Evolutionary conservation across 371 early-diverging fungal genomes (phyloP).

Genomic region (Zancudomyces culisetae): DNA sequence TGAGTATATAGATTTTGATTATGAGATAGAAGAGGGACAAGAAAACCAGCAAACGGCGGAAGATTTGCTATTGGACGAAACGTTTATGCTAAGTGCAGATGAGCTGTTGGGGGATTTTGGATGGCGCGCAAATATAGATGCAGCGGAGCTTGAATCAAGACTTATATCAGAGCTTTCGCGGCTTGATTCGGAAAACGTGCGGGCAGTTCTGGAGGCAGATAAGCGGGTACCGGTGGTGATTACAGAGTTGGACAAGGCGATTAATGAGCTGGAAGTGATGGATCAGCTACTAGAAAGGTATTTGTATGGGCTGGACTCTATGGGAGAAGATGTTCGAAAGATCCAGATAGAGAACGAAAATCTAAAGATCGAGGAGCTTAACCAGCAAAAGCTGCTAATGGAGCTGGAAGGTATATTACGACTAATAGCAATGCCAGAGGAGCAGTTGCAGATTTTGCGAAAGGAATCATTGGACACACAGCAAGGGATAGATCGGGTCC

Average conservation of each 20-base stretch:
- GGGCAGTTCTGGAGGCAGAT: conserved; percentile 80
- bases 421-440: conserved; percentile 42
- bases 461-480: conserved; percentile 64
- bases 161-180: conserved; percentile 39
- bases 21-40: background rate
- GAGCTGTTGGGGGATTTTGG: conserved; percentile 44
- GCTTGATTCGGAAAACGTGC: conserved; percentile 53
- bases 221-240: conserved; percentile 62
- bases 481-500: conserved; percentile 53
- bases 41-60: conserved; percentile 7
- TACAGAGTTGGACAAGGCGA: conserved; percentile 56
- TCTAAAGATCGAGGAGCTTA: conserved; percentile 66
- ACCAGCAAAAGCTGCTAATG: conserved; percentile 58
- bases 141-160: conserved; percentile 40
- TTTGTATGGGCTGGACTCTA: conserved; percentile 72
- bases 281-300: conserved; percentile 71
- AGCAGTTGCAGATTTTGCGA: conserved; percentile 46
- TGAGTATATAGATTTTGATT: too few relatives aligned
- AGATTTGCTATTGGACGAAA: conserved; percentile 26
- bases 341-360: conserved; percentile 81
- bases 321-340: conserved; percentile 88
- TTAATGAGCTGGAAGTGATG: conserved; percentile 57
- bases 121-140: conserved; percentile 43
- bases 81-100: conserved; percentile 32
- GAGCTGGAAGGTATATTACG: conserved; percentile 67